phyloP scores from a whole-genome alignment of 202 grass and related monocot species.

The Tripidium arundinaceum region DNA sequence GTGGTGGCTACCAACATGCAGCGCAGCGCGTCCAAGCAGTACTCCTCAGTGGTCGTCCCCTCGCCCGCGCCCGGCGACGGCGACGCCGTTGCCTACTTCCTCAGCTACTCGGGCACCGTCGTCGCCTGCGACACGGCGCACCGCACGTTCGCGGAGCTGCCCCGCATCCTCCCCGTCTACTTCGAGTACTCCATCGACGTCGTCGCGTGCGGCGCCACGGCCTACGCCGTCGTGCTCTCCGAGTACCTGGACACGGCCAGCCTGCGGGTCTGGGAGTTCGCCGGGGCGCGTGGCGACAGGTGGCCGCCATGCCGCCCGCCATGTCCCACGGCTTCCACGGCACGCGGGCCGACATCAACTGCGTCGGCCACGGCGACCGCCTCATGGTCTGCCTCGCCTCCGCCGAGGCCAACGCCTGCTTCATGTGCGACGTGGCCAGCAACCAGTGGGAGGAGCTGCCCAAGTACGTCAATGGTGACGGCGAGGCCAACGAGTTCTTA shows the following conservation, averaged over 20 bases:
- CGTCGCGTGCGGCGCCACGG: slow-evolving; percentile 52
- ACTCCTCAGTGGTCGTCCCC: slow-evolving; percentile 56
- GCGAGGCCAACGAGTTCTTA: slow-evolving; percentile 62
- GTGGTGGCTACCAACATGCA: slow-evolving; percentile 89
- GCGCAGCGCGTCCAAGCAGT: slow-evolving; percentile 76
- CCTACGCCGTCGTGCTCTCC: slow-evolving; percentile 69
- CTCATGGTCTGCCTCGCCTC: slow-evolving; percentile 71
- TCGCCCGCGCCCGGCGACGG: neutral
- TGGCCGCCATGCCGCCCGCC: slow-evolving; percentile 70
- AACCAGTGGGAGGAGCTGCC: slow-evolving; percentile 78
- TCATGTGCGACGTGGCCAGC: slow-evolving; percentile 57
- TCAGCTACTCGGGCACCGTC: slow-evolving; percentile 67
- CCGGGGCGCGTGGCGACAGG: slow-evolving; percentile 56
- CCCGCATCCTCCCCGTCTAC: slow-evolving; percentile 70
- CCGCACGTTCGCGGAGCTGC: slow-evolving; percentile 50
- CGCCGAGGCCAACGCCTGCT: slow-evolving; percentile 52
- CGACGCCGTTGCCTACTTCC: slow-evolving; percentile 64
- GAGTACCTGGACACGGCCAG: slow-evolving; percentile 76
- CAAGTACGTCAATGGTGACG: slow-evolving; percentile 38
- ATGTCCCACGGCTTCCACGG: slow-evolving; percentile 72
- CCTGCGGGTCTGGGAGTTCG: slow-evolving; percentile 71
- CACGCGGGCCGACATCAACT: slow-evolving; percentile 78
- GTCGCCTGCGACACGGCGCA: slow-evolving; percentile 61
- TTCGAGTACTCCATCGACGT: slow-evolving; percentile 86
- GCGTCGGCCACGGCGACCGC: slow-evolving; percentile 51